Evolutionary conservation across 2,329 filamentous ascomycete species (phyloP).

Genomic region (Curvularia eragrostidis): DNA sequence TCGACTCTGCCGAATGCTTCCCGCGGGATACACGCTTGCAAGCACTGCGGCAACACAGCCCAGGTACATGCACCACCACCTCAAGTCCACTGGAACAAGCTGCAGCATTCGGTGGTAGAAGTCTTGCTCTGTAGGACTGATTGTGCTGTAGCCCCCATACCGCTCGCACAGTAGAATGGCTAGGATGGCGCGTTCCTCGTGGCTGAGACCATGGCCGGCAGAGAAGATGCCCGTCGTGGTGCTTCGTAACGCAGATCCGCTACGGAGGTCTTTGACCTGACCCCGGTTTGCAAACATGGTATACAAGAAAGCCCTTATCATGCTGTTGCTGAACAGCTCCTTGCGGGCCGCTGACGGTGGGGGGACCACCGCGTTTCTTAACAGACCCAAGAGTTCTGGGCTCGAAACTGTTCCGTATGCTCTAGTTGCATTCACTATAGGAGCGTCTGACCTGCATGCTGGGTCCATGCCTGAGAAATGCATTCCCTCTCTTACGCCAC

Average conservation of each 20-base stretch:
- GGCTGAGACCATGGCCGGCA: constrained; percentile 74
- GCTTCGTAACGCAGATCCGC: constrained; percentile 73
- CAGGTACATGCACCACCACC: constrained; percentile 71
- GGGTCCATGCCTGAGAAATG: constrained; percentile 73
- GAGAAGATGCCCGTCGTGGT: constrained; percentile 73
- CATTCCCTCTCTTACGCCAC: constrained; percentile 84
- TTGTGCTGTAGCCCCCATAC: constrained; percentile 67
- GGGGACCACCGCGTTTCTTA: constrained; percentile 56
- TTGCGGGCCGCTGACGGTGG: constrained; percentile 22
- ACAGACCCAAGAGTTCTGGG: constrained; percentile 55
- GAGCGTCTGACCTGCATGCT: constrained; percentile 67
- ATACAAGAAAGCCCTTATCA: constrained; percentile 66
- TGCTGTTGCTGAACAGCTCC: constrained; percentile 52
- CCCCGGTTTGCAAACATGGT: constrained; percentile 60
- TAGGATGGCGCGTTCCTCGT: constrained; percentile 73
- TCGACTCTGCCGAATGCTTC: constrained; percentile 54
- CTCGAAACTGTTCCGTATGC: constrained; percentile 60
- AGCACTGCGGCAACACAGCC: constrained; percentile 66
- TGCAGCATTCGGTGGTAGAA: constrained; percentile 62
- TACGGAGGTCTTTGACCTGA: constrained; percentile 55
- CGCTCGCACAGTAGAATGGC: constrained; percentile 75
- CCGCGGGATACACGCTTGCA: constrained; percentile 67
- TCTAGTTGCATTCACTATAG: constrained; percentile 68
- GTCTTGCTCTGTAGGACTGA: constrained; percentile 63
- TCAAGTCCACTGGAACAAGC: constrained; percentile 61